These are phyloP conservation scores for Leccinum sublutescens DNA, from an alignment of 768 basidiomycete genomes.

Conservation along the genomic window DNA sequence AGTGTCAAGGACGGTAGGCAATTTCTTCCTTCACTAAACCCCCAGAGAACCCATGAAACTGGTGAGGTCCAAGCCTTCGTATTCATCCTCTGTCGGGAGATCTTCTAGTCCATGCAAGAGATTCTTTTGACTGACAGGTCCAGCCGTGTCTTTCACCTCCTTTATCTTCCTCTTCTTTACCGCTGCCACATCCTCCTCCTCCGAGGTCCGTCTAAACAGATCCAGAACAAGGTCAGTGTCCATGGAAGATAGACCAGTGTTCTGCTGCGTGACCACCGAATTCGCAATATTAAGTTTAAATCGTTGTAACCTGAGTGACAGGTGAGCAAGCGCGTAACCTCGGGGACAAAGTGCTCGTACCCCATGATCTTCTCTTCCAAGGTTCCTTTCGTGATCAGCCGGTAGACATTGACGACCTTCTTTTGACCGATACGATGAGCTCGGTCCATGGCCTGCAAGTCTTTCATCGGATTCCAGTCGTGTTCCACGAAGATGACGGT, in stretches of 20 bases:
- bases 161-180: conserved; percentile 45
- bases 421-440: conserved; percentile 98
- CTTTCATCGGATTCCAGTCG: conserved; percentile 99
- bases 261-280: conserved; percentile 96
- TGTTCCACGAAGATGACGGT: conserved; percentile 99
- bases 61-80: conserved; percentile 80
- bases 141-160: conserved; percentile 52
- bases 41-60: conserved; percentile 87
- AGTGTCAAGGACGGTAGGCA: neutral
- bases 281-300: conserved; percentile 99
- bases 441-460: conserved; percentile 98
- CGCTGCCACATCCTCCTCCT: conserved; percentile 67
- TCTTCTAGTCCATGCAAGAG: conserved; percentile 89
- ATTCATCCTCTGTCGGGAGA: conserved; percentile 89
- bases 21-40: conserved; percentile 36
- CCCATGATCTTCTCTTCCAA: conserved; percentile 99
- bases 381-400: conserved; percentile 94
- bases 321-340: conserved; percentile 5
- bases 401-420: conserved; percentile 98
- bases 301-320: conserved; percentile 73
- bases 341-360: conserved; percentile 43
- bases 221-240: conserved; percentile 96
- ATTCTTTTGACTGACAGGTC: conserved; percentile 74
- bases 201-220: conserved; percentile 78
- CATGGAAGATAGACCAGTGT: conserved; percentile 91